Evolutionary conservation across 1,139 yeast genomes (phyloP), one percentile per base, ranked within the genome.

Genomic region (Meyerozyma guilliermondii): DNA sequence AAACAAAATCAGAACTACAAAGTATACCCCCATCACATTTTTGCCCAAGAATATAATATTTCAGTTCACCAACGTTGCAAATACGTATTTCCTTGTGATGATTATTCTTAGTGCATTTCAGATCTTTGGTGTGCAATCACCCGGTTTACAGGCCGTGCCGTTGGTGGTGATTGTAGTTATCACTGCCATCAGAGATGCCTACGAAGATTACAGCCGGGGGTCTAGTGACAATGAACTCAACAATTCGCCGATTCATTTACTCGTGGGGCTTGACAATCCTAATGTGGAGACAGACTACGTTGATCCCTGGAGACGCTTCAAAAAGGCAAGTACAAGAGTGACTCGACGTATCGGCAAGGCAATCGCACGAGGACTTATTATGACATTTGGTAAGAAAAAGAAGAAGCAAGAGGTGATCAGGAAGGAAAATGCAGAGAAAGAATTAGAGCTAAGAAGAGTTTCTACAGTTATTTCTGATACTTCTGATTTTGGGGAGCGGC

Each of bases 191-290:
- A 77, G 77, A 52, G 83, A 78, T 53, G 83, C 78, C 3, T 62
- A 78, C 40, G 83, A 78, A 59, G 83, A 78, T 53, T 75, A 76
- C 24, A 63, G 81, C 53, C 66, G 83, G 54, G 74, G 79, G 0
- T 55, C 63, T 1, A 68, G 78, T 2, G 83, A 78, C 56, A 60
- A 71, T 54, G 83, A 78, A 52, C 66, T 78, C 38, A 78, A 78
- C 55, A 76, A 75, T 59, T 85, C 91, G 7, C 80, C 85, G 14
- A 87, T 95, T 2, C 95, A 87, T 60, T 72, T 87, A 42, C 66
- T 92, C 35, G 63, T 67, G 35, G 92, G 95, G 26, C 63, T 87
- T 42, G 55, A 54, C 29, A 78, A 78, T 53, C 52, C 58, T 14
- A 78, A 78, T 50, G 70, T 72, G 10, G 59, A 62, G 31, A 74